Evolutionary conservation across 257 asterid species (phyloP).

Genomic region (Leonotis leonurus): DNA sequence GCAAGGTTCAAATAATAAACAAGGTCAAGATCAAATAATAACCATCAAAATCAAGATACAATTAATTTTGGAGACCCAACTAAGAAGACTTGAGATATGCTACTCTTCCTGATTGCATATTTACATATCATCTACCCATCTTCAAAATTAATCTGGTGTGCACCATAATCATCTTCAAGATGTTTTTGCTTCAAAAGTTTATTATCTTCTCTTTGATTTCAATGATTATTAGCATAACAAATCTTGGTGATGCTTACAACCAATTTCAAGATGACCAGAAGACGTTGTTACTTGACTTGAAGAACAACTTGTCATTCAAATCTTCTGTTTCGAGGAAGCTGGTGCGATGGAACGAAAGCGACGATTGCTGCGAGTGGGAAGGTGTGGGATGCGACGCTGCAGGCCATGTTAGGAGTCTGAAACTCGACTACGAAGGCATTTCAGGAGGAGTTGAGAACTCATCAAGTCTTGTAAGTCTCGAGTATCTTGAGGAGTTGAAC

Average conservation of each 20-base stretch:
- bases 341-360: not conserved
- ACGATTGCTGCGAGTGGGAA: slow-evolving; percentile 40
- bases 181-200: not conserved
- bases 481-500: not conserved
- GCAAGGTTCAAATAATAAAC: no score
- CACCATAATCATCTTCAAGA: not conserved
- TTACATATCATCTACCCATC: not conserved
- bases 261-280: not conserved
- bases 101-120: not conserved
- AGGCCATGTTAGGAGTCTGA: slow-evolving; percentile 27
- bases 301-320: not conserved
- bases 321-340: not conserved
- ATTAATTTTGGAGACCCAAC: no score
- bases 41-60: no score
- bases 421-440: slow-evolving; percentile 25
- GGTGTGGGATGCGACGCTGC: slow-evolving; percentile 38
- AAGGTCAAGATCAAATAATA: no score
- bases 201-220: not conserved
- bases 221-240: not conserved
- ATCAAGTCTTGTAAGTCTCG: not conserved
- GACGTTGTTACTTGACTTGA: not conserved
- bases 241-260: not conserved
- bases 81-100: not conserved
- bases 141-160: not conserved
- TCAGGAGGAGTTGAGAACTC: slow-evolving; percentile 14